phyloP scores from a whole-genome alignment of 805 yeast species.

The Lachancea nothofagi region DNA sequence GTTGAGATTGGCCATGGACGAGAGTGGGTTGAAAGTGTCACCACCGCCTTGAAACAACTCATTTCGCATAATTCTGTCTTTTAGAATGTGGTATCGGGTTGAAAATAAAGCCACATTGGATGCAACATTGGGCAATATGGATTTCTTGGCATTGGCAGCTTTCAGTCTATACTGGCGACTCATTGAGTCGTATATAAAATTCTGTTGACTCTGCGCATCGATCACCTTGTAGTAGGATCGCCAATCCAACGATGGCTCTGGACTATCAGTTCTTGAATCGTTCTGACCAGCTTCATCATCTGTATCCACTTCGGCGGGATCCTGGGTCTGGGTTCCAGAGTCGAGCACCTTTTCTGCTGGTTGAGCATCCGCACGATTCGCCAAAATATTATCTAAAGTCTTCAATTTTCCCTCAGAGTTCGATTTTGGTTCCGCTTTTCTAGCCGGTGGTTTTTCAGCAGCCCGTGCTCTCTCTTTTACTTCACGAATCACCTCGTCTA shows the following conservation, averaged over 20 bases:
- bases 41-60: constrained; percentile 54
- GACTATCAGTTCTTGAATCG: constrained; percentile 3
- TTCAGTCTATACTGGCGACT: constrained; percentile 53
- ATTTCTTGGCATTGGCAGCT: constrained; percentile 10
- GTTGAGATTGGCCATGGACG: constrained; percentile 27
- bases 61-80: constrained; percentile 70
- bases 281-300: too few relatives aligned
- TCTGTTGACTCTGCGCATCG: constrained; percentile 59
- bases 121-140: constrained; percentile 25
- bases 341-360: constrained; percentile 15
- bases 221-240: constrained; percentile 62
- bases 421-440: constrained; percentile 9
- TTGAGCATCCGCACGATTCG: constrained; percentile 10
- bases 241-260: constrained; percentile 47
- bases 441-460: constrained; percentile 13
- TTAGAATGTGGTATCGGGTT: constrained; percentile 54
- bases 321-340: background rate
- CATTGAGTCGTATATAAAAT: constrained; percentile 52
- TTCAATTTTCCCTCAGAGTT: constrained; percentile 1
- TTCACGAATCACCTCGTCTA: constrained; percentile 60
- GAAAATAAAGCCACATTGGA: constrained; percentile 40
- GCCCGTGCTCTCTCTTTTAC: constrained; percentile 33
- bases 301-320: background rate
- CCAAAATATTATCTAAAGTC: constrained; percentile 17
- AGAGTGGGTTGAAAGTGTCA: constrained; percentile 32